Evolutionary conservation across 1,284 basidiomycete genomes (phyloP), one percentile per base, ranked within the genome.

Genomic region (Marasmius fiardii): DNA sequence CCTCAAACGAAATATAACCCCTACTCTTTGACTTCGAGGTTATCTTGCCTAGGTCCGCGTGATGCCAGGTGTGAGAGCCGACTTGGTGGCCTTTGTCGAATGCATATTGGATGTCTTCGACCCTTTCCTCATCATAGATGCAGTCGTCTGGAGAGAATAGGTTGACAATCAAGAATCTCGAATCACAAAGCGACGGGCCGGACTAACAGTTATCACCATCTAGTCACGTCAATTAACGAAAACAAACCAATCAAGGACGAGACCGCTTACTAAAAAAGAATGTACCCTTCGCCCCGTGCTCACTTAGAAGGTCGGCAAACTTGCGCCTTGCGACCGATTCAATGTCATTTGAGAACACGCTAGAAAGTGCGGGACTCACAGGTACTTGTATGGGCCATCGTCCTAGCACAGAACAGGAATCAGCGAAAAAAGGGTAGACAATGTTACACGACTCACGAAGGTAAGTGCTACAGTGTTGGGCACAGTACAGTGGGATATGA

Each of bases 81-180:
- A 65, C 48, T 54, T 65, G 59, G 48, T 59, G 61, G 14, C 59
- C 57, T 45, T 56, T 34, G 35, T 53, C 52, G 44, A 56, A 64
- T 6, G 63, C 63, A 54, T 62, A 51, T 50, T 59, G 61, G 23
- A 66, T 53, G n/a, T 57, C 56, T 18, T 54, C 37, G 21, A 63
- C 54, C 33, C 57, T 56, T 33, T 54, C 48, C 16, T 60, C 56
- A 43, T 64, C 63, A 48, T 68, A 68, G 43, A 68, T 68, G 53
- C 67, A 68, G 18, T 55, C 60, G 35, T 59, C 65, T 67, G 34
- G 8, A 41, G 7, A 20, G n/a, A 3, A 48, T 12, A 21, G 39
- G 16, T 18, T 20, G 5, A 2, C n/a, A 3, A 12, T n/a, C 12
- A n/a, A 41, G 39, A 41, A 16, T 41, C 39, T 16, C n/a, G 16